A percentile compares a stretch with the other conserved stretches of the same genome.
Evolutionary conservation across 2,329 filamentous ascomycete species (phyloP).

Genomic region (Aspergillus texensis): DNA sequence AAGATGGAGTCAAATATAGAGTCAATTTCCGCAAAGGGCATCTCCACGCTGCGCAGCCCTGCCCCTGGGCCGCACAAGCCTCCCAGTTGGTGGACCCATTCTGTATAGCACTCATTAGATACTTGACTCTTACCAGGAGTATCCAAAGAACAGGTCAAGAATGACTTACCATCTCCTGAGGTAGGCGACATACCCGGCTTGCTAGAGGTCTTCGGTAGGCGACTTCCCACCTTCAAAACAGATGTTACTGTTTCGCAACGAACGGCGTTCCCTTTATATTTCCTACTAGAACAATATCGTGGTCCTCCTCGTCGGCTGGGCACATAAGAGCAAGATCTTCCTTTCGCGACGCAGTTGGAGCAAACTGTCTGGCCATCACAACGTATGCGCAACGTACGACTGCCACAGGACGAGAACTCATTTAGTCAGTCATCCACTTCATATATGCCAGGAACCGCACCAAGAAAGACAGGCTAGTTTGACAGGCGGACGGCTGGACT

Average conservation of each 20-base stretch:
- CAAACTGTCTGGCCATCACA: slow-evolving; percentile 52
- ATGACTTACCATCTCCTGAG: slow-evolving; percentile 2
- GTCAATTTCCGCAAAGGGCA: slow-evolving; percentile 52
- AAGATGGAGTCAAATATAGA: slow-evolving; percentile 49
- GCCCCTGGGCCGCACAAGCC: slow-evolving; percentile 50
- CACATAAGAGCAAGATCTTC: slow-evolving; percentile 25
- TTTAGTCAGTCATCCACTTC: neutral
- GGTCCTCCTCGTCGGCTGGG: slow-evolving; percentile 8
- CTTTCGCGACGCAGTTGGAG: slow-evolving; percentile 34
- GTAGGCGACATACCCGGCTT: neutral
- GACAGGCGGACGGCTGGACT: slow-evolving; percentile 44
- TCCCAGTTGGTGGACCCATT: slow-evolving; percentile 21
- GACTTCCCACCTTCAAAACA: neutral
- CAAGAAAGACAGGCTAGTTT: slow-evolving; percentile 56
- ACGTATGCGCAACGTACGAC: slow-evolving; percentile 50
- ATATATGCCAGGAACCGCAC: slow-evolving; percentile 40
- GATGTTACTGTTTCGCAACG: neutral
- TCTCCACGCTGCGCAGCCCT: slow-evolving; percentile 51
- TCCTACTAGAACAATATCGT: slow-evolving; percentile 3
- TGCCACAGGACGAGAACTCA: slow-evolving; percentile 21
- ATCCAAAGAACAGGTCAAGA: neutral
- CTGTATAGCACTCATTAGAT: slow-evolving; percentile 2
- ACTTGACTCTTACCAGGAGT: neutral
- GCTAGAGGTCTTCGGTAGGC: neutral
- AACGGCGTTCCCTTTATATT: neutral